Conservation (phyloP, 495 filamentous ascomycete genomes). For the Tuber microsphaerosporum region DNA sequence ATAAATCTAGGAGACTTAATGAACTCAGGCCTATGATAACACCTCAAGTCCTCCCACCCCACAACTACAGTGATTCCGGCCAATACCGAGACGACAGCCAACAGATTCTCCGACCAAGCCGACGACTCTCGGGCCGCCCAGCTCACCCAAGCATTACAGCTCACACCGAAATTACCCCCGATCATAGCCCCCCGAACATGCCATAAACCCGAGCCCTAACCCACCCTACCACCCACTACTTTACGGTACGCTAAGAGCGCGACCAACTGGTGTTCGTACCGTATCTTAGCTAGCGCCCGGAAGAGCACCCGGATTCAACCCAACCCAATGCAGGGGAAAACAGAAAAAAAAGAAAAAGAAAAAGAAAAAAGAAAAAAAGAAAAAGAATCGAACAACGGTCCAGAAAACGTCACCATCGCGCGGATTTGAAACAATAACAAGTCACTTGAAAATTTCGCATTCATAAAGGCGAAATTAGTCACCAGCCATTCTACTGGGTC, state of each 20-base stretch:
- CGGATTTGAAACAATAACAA: not conserved
- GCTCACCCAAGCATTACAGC: not conserved
- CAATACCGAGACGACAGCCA: not conserved
- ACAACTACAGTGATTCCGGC: not conserved
- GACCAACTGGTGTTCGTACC: not conserved
- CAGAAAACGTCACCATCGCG: not conserved
- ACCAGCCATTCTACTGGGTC: not conserved
- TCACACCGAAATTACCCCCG: not conserved
- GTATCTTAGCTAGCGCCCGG: not conserved
- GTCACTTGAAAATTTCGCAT: not conserved
- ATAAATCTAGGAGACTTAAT: not conserved
- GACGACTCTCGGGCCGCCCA: not conserved
- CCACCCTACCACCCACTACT: not conserved
- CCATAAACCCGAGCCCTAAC: not conserved
- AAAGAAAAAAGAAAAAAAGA: not conserved
- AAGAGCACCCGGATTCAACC: not conserved
- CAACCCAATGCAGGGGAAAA: not conserved
- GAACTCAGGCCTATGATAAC: not conserved
- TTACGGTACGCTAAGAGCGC: not conserved
- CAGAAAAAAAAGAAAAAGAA: not conserved
- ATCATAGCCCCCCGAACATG: not conserved
- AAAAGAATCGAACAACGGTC: not conserved
- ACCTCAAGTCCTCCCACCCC: not conserved
- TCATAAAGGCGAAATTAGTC: not conserved
- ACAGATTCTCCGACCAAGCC: not conserved